Evolutionary conservation across 257 asterid species (phyloP).

Genomic region (Plectranthus barbatus): DNA sequence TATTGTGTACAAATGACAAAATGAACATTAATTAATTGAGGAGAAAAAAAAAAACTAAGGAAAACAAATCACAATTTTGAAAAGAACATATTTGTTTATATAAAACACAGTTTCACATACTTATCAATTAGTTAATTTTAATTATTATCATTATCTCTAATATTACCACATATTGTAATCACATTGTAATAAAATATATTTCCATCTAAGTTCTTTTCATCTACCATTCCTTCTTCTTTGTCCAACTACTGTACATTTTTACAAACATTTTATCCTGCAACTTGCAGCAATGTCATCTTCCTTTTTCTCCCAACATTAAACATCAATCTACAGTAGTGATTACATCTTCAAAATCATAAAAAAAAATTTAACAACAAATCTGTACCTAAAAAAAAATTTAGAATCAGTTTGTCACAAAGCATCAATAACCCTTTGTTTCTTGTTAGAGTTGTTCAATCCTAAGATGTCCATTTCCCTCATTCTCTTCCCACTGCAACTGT

Average conservation of each 20-base stretch:
- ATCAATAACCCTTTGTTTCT: conserved; percentile 60
- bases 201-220: neutral
- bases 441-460: conserved; percentile 36
- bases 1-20: no score
- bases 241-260: conserved; percentile 20
- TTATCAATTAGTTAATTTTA: no score
- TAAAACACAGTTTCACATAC: no score
- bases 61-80: conserved; percentile 3
- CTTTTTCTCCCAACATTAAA: neutral
- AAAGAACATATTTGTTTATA: conserved; percentile 11
- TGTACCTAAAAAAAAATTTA: neutral
- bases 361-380: neutral
- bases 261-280: conserved; percentile 13
- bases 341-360: neutral
- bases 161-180: no score
- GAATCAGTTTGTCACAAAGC: conserved; percentile 45
- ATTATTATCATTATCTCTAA: no score
- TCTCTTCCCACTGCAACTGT: conserved; percentile 50
- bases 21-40: no score
- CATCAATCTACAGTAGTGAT: conserved; percentile 13
- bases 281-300: conserved; percentile 12
- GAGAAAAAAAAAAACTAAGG: neutral
- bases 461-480: conserved; percentile 50
- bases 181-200: no score
- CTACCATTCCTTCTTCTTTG: neutral